phyloP scores from a whole-genome alignment of 2,329 filamentous ascomycete species.

The Cytospora piceicola region DNA sequence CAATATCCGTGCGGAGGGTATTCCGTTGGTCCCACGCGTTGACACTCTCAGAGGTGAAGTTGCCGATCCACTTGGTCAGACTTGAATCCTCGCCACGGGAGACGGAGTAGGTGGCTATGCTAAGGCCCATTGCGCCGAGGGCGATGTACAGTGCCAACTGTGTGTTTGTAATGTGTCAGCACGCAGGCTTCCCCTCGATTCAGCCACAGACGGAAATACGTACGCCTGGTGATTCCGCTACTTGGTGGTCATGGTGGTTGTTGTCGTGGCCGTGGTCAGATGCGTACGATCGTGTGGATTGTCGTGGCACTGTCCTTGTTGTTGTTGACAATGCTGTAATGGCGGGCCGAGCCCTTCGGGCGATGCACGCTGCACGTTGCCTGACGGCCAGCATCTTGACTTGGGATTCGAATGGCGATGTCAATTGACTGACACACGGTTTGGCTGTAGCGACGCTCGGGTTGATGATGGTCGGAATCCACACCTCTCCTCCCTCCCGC shows the following conservation, averaged over 20 bases:
- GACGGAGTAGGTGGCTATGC: conserved; percentile 53
- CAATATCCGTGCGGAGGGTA: conserved; percentile 52
- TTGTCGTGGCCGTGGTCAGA: conserved; percentile 54
- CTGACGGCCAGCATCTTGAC: conserved; percentile 44
- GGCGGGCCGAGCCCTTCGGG: conserved; percentile 43
- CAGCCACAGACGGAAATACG: conserved; percentile 36
- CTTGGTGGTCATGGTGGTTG: conserved; percentile 50
- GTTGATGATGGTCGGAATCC: conserved; percentile 20
- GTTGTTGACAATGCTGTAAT: conserved; percentile 26
- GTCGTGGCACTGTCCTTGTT: conserved; percentile 33
- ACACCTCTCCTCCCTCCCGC: conserved; percentile 15
- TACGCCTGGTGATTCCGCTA: conserved; percentile 62
- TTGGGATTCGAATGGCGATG: conserved; percentile 16
- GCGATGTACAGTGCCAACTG: conserved; percentile 55
- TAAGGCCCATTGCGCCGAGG: conserved; percentile 49
- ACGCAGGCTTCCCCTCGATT: neutral
- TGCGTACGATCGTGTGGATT: conserved; percentile 53
- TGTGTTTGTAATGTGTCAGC: conserved; percentile 23
- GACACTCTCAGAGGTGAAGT: conserved; percentile 49
- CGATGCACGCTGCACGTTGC: conserved; percentile 43
- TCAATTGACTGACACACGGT: conserved; percentile 23
- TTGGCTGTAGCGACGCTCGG: neutral
- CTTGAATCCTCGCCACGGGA: conserved; percentile 55
- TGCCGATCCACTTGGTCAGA: conserved; percentile 51
- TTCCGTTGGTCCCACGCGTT: conserved; percentile 58